phyloP scores from a whole-genome alignment of 2,329 filamentous ascomycete genomes.

The Fusarium sp. region DNA sequence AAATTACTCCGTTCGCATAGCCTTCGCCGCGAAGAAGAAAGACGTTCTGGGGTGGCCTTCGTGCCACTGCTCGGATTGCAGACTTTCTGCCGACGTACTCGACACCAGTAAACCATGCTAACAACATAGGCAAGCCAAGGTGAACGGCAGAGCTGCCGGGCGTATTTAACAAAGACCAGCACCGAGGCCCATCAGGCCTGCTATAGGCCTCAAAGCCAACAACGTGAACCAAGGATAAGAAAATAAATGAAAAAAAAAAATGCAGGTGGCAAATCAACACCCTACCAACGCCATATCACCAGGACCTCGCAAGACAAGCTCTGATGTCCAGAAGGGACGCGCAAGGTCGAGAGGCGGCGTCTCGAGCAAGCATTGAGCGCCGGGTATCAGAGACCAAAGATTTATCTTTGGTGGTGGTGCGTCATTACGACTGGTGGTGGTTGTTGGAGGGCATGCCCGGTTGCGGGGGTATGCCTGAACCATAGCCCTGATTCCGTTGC shows the following conservation, averaged over 20 bases:
- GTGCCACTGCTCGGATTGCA: constrained; percentile 2
- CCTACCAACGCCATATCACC: constrained; percentile 55
- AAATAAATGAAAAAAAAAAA: constrained; percentile 42
- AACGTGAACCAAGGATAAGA: constrained; percentile 30
- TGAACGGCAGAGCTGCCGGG: constrained; percentile 10
- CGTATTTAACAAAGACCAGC: constrained; percentile 38
- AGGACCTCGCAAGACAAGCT: constrained; percentile 56
- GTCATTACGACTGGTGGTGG: constrained; percentile 78
- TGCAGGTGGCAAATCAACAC: constrained; percentile 52
- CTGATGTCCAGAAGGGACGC: constrained; percentile 43
- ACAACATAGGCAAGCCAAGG: constrained; percentile 10
- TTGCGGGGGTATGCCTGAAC: constrained; percentile 83
- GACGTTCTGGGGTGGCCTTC: constrained; percentile 9
- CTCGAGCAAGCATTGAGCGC: constrained; percentile 66
- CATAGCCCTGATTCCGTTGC: constrained; percentile 74
- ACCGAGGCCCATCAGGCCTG: constrained; percentile 14
- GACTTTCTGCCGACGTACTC: constrained; percentile 3
- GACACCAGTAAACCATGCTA: constrained; percentile 2
- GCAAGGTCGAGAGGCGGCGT: constrained; percentile 46
- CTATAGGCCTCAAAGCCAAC: constrained; percentile 31
- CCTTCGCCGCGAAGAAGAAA: constrained; percentile 28
- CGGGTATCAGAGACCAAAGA: constrained; percentile 66
- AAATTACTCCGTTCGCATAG: constrained; percentile 26
- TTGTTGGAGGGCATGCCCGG: constrained; percentile 85
- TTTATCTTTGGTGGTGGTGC: constrained; percentile 33